Base-by-base conservation (phyloP, 1,284 basidiomycete genomes). In the Lentinula novae-zelandiae region DNA sequence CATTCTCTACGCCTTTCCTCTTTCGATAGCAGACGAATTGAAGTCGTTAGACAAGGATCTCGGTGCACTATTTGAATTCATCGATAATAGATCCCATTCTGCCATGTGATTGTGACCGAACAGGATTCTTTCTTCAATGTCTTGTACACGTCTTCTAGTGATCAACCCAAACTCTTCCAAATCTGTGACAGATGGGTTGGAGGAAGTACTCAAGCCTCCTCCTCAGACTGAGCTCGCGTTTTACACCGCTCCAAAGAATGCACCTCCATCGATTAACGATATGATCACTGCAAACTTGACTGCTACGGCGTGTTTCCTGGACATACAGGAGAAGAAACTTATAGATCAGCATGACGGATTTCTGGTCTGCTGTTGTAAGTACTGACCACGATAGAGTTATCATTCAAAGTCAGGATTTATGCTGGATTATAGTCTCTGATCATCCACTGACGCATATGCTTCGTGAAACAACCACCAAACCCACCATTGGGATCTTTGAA, bases 321-420 rank as follows among this genome's bases (percentile, higher is more conserved):
- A 75, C 57, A 67, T 75, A 22, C 51, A 64, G 15, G 57, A 46
- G 0, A 67, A 68, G 46, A 61, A 64, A 0, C 60, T 71, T 8
- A 58, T 74, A 3, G 69, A 73, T 17, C 44, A 66, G 49, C 65
- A 70, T 57, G 74, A 75, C 61, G 75, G 73, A 0, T 75, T 75
- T 57, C 63, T 76, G n/a, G 70, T 76, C 22, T 73, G 73, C 64
- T 76, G 74, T 63, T 76, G 73, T 75, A 59, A 63, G 72, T 68
- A 4, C 10, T 10, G 4, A 9, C 5, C 55, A n/a, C 13, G n/a
- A 22, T 36, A 31, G 22, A 38, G 53, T n/a, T 17, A 12, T 8
- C 42, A n/a, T 39, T 2, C 17, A 15, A 36, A 3, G 10, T 38
- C 33, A 4, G 12, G 12, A 27, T 15, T 13, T 13, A 10, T 36